Conservation (phyloP, 2,329 filamentous ascomycete species). For the Mollisiaceae sp. region DNA sequence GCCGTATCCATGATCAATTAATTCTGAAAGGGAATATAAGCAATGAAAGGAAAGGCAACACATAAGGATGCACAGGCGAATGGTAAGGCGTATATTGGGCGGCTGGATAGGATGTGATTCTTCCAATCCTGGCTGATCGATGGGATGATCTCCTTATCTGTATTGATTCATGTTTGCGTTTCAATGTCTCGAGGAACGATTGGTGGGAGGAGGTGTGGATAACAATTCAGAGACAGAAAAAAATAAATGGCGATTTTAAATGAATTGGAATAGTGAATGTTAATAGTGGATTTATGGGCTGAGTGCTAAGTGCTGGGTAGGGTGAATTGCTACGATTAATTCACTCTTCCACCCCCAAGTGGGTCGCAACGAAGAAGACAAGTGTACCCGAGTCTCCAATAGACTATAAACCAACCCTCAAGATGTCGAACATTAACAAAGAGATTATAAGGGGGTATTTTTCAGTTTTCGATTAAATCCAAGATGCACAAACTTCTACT, state of each 20-base stretch:
- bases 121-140: background rate
- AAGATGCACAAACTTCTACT: too few relatives aligned
- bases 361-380: too few relatives aligned
- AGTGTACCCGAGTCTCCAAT: too few relatives aligned
- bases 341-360: too few relatives aligned
- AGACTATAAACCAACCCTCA: too few relatives aligned
- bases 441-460: too few relatives aligned
- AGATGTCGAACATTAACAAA: too few relatives aligned
- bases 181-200: background rate
- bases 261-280: background rate
- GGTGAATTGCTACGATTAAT: too few relatives aligned
- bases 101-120: constrained; percentile 7
- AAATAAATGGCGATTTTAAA: background rate
- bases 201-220: background rate
- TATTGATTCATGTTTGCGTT: constrained; percentile 6
- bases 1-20: constrained; percentile 22
- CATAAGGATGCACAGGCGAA: constrained; percentile 15
- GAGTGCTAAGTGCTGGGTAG: background rate
- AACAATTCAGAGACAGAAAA: background rate
- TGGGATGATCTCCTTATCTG: constrained; percentile 11
- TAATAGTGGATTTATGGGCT: background rate
- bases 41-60: constrained; percentile 11
- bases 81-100: constrained; percentile 15
- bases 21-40: background rate
- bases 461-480: too few relatives aligned